Conservation (phyloP, 2,329 filamentous ascomycete genomes). For the Aureobasidium sp. region DNA sequence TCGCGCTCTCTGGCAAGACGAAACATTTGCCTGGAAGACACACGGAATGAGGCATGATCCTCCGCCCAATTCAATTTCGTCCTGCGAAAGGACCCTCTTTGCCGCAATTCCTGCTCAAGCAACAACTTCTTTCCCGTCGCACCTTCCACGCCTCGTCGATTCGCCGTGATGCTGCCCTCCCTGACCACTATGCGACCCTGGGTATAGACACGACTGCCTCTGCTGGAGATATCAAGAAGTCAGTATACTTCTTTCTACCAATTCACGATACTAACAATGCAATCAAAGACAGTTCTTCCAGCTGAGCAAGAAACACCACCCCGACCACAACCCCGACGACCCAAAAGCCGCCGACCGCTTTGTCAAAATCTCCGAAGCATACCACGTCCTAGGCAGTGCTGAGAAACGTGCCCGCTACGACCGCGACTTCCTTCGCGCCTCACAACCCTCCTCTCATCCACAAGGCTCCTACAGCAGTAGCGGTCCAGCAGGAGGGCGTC, state of each 20-base stretch:
- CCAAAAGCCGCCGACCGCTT: conserved; percentile 66
- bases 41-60: conserved; percentile 15
- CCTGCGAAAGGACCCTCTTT: neutral
- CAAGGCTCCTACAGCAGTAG: conserved; percentile 44
- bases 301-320: conserved; percentile 87
- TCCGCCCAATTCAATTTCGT: neutral
- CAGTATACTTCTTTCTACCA: neutral
- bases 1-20: neutral
- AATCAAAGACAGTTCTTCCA: conserved; percentile 60
- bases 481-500: conserved; percentile 61
- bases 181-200: conserved; percentile 76
- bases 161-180: conserved; percentile 27
- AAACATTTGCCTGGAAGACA: neutral
- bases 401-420: conserved; percentile 76
- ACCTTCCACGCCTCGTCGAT: conserved; percentile 39
- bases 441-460: conserved; percentile 27
- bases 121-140: neutral
- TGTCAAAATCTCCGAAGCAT: conserved; percentile 76
- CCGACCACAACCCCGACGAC: conserved; percentile 77
- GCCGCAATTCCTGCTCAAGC: neutral
- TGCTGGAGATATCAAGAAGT: conserved; percentile 77
- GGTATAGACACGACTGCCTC: conserved; percentile 63
- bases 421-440: conserved; percentile 48
- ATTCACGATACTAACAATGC: neutral
- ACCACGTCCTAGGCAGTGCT: conserved; percentile 63